A percentile compares a stretch with the other conserved stretches of the same genome.
Evolutionary conservation across 768 basidiomycete species (phyloP).

Genomic region (Symmetrospora coprosmae): DNA sequence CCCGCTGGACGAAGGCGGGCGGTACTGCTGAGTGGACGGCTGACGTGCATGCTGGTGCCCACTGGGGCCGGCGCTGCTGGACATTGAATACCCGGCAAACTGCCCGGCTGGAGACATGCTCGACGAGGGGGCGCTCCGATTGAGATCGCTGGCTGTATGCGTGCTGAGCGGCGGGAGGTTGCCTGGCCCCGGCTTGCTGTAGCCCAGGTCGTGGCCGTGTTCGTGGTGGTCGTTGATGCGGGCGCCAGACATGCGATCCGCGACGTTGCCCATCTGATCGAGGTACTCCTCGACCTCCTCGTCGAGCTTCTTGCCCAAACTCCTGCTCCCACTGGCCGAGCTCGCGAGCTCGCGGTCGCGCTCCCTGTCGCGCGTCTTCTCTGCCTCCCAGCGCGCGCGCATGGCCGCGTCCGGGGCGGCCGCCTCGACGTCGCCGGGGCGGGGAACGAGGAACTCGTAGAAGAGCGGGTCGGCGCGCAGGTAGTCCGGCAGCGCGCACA

Average conservation of each 20-base stretch:
- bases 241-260: constrained; percentile 10
- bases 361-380: constrained; percentile 5
- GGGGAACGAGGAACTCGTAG: constrained; percentile 65
- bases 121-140: no score
- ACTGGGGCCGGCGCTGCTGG: no score
- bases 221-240: no score
- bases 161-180: constrained; percentile 3
- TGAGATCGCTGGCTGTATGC: not conserved
- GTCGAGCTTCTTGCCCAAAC: constrained; percentile 17
- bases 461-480: constrained; percentile 68
- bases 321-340: not conserved
- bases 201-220: no score
- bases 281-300: constrained; percentile 33
- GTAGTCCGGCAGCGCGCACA: constrained; percentile 65
- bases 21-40: no score
- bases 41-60: no score
- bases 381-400: constrained; percentile 5
- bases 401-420: constrained; percentile 16
- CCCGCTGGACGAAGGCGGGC: no score
- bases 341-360: not conserved
- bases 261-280: constrained; percentile 28
- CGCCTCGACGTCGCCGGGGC: constrained; percentile 48
- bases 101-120: no score
- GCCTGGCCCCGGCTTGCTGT: not conserved
- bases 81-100: no score